Base-by-base conservation (phyloP, 768 basidiomycete genomes). In the Rhodotorula paludigena region DNA sequence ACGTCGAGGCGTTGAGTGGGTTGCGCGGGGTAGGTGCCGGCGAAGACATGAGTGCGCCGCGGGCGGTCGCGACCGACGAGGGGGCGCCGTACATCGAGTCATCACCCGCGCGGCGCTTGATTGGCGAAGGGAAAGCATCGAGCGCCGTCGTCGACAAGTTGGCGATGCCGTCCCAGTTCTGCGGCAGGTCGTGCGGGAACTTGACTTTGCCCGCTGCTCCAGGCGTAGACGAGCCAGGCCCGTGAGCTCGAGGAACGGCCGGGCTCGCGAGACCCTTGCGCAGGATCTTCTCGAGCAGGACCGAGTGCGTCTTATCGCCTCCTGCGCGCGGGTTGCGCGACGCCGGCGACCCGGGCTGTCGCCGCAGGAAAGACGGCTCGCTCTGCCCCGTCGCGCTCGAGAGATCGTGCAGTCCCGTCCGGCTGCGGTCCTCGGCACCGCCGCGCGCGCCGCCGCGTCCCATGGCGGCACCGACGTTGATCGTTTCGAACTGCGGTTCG, bases 121-220 rank as follows among this genome's bases (percentile, higher is more conserved):
- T 74, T 25, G 83, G 78, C 36, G 81, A 80, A 11, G 85, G 74
- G 59, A 69, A 76, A 1, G 74, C 77, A 74, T 55, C 78, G 64
- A 58, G 77, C 63, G 45, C 75, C 72, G 56, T 82, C 65, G 84
- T 84, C 25, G 82, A 81, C 6, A 90, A 82, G 77, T 93, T 84
- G 41, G 90, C 86, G 41, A 91, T 78, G 16, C 89, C 89, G 73
- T 83, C 83, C 88, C 88, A 89, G 23, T 85, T 78, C 16, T 79
- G 77, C 5, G 85, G 82, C 11, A 79, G 78, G 55, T 83, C 81
- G 7, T 81, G 76, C 0, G 86, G 82, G 12, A 89, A 81, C 75
- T 87, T 86, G 2, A 86, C 85, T 63, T 87, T 88, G 52, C 52
- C 32, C 20, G 44, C 53, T 21, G 38, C 47, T 6, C 86, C 86